phyloP scores from a whole-genome alignment of 2,329 filamentous ascomycete species.

The Aspergillus brasiliensis region DNA sequence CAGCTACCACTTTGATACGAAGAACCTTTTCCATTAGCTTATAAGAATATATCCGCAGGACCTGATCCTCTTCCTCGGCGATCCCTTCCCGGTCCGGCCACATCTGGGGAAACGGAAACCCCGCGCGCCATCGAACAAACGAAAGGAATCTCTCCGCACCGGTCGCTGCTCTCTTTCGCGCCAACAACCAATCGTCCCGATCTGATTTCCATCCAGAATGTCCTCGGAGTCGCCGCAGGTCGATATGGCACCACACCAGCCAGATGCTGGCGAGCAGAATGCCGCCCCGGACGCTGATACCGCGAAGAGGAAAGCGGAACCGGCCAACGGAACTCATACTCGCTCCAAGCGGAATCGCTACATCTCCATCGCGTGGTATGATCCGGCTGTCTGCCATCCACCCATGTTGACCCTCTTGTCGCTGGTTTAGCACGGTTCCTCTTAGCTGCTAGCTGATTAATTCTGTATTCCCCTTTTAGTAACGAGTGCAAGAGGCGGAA shows the following conservation, averaged over 20 bases:
- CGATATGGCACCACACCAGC: conserved; percentile 28
- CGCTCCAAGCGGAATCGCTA: conserved; percentile 67
- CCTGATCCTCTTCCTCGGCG: neutral
- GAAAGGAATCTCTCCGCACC: conserved; percentile 42
- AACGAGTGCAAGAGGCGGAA: conserved; percentile 68
- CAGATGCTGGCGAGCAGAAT: conserved; percentile 26
- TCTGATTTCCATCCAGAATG: conserved; percentile 24
- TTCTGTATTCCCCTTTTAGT: conserved; percentile 35
- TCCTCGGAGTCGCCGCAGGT: conserved; percentile 38
- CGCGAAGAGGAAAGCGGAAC: conserved; percentile 47
- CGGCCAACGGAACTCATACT: conserved; percentile 50
- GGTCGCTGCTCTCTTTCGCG: conserved; percentile 19
- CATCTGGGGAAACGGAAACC: conserved; percentile 38
- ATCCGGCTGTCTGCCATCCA: conserved; percentile 13
- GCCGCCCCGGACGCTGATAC: conserved; percentile 28
- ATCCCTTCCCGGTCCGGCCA: conserved; percentile 13
- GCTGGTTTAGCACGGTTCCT: neutral
- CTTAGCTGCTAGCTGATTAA: conserved; percentile 14
- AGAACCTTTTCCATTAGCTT: neutral
- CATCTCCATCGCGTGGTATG: conserved; percentile 67
- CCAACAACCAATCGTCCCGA: conserved; percentile 9
- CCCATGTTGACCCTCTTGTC: neutral
- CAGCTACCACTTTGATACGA: neutral
- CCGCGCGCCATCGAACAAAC: conserved; percentile 22
- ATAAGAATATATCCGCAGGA: neutral